Conservation (phyloP, 768 basidiomycete genomes). For the Leccinum obscurum region DNA sequence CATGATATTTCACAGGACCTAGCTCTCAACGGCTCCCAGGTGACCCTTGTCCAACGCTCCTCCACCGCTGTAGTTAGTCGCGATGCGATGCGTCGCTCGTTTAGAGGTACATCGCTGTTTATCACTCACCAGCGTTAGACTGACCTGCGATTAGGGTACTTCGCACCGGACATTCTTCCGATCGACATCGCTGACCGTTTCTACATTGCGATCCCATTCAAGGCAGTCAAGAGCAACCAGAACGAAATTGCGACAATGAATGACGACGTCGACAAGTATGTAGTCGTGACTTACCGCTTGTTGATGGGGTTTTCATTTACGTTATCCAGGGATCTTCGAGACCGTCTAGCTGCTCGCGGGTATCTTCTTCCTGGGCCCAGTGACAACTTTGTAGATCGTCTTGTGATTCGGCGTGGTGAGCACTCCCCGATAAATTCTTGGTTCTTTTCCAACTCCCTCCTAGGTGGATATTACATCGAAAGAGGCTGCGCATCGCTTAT, state of each 20-base stretch:
- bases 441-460: not conserved
- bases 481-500: constrained; percentile 1
- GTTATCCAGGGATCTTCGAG: not conserved
- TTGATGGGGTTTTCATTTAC: not conserved
- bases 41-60: constrained; percentile 11
- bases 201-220: constrained; percentile 8
- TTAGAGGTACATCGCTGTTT: not conserved
- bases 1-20: constrained; percentile 16
- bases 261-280: not conserved
- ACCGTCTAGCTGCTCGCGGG: not conserved
- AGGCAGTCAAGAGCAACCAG: not conserved
- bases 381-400: not conserved
- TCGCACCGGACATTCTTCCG: constrained; percentile 8
- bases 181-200: constrained; percentile 13
- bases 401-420: not conserved
- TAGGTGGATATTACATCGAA: constrained; percentile 1
- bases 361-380: not conserved
- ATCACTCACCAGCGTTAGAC: not conserved
- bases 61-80: constrained; percentile 10
- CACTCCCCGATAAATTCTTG: not conserved
- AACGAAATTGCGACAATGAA: not conserved
- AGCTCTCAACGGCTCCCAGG: not conserved
- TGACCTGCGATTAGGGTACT: constrained; percentile 1
- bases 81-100: constrained; percentile 6
- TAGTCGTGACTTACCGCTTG: not conserved